phyloP scores from a whole-genome alignment of 2,329 filamentous ascomycete genomes.

The Fusarium sp. region DNA sequence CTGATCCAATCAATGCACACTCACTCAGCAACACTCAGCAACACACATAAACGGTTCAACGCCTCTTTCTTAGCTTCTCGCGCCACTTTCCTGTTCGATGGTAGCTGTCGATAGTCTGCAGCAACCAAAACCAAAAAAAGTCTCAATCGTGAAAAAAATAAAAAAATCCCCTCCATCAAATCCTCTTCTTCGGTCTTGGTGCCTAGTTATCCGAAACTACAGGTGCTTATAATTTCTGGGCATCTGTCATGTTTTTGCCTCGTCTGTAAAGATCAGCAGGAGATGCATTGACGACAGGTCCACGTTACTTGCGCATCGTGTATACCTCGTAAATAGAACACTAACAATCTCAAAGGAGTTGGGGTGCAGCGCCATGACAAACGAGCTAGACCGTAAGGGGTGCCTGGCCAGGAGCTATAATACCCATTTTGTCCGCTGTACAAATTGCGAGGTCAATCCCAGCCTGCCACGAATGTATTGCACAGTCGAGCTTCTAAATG shows the following conservation, averaged over 20 bases:
- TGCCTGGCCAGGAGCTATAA: not conserved
- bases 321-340: conserved; percentile 27
- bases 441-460: not conserved
- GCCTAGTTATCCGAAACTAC: not conserved
- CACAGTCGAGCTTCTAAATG: not conserved
- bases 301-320: conserved; percentile 2
- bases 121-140: not conserved
- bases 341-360: conserved; percentile 20
- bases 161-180: not conserved
- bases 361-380: conserved; percentile 12
- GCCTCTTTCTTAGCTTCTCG: conserved; percentile 4
- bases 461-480: not conserved
- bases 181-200: not conserved
- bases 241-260: conserved; percentile 26
- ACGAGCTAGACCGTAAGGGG: conserved; percentile 12
- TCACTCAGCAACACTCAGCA: not conserved
- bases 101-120: not conserved
- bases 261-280: conserved; percentile 17
- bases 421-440: not conserved
- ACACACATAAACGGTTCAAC: conserved; percentile 19
- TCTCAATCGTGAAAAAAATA: not conserved
- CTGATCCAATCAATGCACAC: not conserved
- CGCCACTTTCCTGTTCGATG: conserved; percentile 21
- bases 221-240: conserved; percentile 17
- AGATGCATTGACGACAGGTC: conserved; percentile 9